Evolutionary conservation across 495 filamentous ascomycete species (phyloP).

Genomic region (Lineolata rhizophorae): DNA sequence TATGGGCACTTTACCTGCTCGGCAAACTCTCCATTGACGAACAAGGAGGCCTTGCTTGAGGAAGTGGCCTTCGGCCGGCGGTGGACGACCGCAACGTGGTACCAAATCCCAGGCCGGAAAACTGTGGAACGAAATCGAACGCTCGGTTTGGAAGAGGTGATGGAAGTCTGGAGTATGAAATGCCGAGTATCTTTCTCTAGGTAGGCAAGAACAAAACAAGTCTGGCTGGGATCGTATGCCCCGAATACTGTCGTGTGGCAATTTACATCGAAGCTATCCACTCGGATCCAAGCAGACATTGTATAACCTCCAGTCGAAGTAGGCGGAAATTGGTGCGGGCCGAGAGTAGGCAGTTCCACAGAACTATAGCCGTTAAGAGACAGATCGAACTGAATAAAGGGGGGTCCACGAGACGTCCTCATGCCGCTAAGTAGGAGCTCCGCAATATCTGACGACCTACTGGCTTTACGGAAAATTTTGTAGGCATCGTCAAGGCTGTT

Average conservation of each 20-base stretch:
- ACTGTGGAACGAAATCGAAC: conserved; percentile 70
- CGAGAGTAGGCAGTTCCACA: conserved; percentile 65
- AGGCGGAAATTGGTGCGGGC: conserved; percentile 54
- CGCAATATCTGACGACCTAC: conserved; percentile 34
- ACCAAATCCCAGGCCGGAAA: conserved; percentile 63
- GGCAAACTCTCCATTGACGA: conserved; percentile 79
- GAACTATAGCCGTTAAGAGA: conserved; percentile 72
- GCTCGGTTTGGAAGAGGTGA: conserved; percentile 66
- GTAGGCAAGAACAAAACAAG: conserved; percentile 84
- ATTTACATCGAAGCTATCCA: conserved; percentile 64
- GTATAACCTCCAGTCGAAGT: conserved; percentile 58
- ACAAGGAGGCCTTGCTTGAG: conserved; percentile 67
- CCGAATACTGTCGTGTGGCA: conserved; percentile 92
- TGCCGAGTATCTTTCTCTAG: conserved; percentile 87
- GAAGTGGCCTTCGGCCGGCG: conserved; percentile 49
- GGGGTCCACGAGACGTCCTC: conserved; percentile 46
- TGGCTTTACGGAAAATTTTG: conserved; percentile 45
- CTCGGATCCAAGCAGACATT: conserved; percentile 65
- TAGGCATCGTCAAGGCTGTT: conserved; percentile 58
- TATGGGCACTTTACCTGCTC: conserved; percentile 83
- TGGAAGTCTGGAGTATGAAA: conserved; percentile 90
- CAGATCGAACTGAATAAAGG: conserved; percentile 86
- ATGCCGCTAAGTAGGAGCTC: conserved; percentile 56
- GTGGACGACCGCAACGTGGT: conserved; percentile 78
- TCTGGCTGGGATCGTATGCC: conserved; percentile 78